Evolutionary conservation across 2,329 filamentous ascomycete species (phyloP), one percentile per base, ranked within the genome.

Genomic region (Aspergillus amoenus): DNA sequence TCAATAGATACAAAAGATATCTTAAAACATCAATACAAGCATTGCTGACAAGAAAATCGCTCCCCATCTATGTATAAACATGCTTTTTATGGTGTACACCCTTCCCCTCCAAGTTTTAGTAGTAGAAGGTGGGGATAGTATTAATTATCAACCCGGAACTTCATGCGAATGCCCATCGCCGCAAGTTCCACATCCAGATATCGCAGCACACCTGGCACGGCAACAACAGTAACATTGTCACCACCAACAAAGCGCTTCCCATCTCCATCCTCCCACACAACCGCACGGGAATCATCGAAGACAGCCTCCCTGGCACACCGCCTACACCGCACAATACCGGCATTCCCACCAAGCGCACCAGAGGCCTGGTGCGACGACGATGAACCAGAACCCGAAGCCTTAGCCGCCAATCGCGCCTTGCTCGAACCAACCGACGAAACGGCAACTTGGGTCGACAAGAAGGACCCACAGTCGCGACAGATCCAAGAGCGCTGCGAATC

Each of bases 131-230:
- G 34, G 12, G 2, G 15, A n/a, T 30, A 3, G 27, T 37, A 41
- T 58, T 69, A 77, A 64, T 77, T 76, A 60, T 81, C 79, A 44
- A 97, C 89, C 73, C 88, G 88, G 72, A 96, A 97, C 81, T 91
- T 96, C 78, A 99, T 85, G 78, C 92, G 89, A 53, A 99, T 88
- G 52, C 94, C 94, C 94, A 99, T 99, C 55, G 92, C 92, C 37
- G 93, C 91, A 67, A 99, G 79, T 77, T 99, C 94, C 18, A 96
- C 93, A 76, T 99, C 94, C 64, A 99, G 78, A 79, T 89, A 97
- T 77, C 90, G 91, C 73, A 99, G 78, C 54, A 96, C 94, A 62
- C 93, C 93, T 0, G 94, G 94, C 15, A 99, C 90, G 53, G 92
- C 93, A 37, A 99, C 91, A 63, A 94, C 82, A 3, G 93, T 94